Evolutionary conservation across 495 filamentous ascomycete species (phyloP).

Genomic region (Aspergillus avenaceus): DNA sequence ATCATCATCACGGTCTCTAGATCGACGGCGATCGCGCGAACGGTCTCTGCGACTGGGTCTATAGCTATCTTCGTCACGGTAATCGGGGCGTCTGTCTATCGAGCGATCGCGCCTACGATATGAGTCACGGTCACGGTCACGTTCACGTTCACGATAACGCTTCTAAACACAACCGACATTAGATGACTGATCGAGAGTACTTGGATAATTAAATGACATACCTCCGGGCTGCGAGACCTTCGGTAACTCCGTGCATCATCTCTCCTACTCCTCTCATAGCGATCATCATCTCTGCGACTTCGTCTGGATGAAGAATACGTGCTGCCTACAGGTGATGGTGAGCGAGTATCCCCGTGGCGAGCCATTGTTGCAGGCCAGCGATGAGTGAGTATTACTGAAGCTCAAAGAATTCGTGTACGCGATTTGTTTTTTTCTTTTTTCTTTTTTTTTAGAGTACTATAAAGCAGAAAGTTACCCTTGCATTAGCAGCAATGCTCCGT

Average conservation of each 20-base stretch:
- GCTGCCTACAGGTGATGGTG: slow-evolving; percentile 94
- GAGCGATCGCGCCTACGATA: slow-evolving; percentile 72
- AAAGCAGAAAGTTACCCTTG: slow-evolving; percentile 19
- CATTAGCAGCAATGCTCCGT: slow-evolving; percentile 6
- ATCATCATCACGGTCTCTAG: slow-evolving; percentile 53
- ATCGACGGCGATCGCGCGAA: slow-evolving; percentile 61
- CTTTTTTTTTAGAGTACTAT: too few species aligned
- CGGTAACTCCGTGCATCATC: slow-evolving; percentile 59
- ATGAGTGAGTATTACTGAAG: slow-evolving; percentile 61
- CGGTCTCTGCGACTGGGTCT: slow-evolving; percentile 56
- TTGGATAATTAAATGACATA: slow-evolving; percentile 34
- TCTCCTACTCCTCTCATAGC: slow-evolving; percentile 59
- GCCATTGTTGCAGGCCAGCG: slow-evolving; percentile 71
- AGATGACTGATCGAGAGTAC: slow-evolving; percentile 23
- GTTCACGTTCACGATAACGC: slow-evolving; percentile 55
- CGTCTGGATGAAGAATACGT: slow-evolving; percentile 71
- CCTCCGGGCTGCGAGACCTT: slow-evolving; percentile 71
- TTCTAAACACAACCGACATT: slow-evolving; percentile 36
- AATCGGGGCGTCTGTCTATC: slow-evolving; percentile 63
- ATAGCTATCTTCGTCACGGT: slow-evolving; percentile 64
- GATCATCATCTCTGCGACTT: slow-evolving; percentile 71
- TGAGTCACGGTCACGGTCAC: slow-evolving; percentile 56
- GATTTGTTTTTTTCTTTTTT: too few species aligned
- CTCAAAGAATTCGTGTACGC: slow-evolving; percentile 31
- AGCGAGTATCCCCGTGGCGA: slow-evolving; percentile 88